These are phyloP conservation scores for Penicillium crustosum DNA, from an alignment of 2,329 filamentous ascomycete species.

Conservation along the genomic window DNA sequence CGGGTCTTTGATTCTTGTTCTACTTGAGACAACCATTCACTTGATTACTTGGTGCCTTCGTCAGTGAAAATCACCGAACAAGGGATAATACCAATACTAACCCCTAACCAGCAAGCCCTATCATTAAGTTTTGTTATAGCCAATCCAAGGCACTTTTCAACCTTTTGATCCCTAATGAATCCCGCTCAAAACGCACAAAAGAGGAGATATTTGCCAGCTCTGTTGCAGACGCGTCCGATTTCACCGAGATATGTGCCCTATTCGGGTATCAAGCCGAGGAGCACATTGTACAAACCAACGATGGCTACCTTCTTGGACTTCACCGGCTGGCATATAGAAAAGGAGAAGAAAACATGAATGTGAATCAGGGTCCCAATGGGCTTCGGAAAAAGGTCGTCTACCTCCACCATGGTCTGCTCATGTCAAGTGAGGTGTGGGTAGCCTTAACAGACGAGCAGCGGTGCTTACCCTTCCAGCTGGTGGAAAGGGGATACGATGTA, in stretches of 20 bases:
- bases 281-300: conserved; percentile 89
- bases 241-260: conserved; percentile 86
- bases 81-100: conserved; percentile 18
- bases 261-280: conserved; percentile 94
- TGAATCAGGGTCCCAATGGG: conserved; percentile 67
- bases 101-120: conserved; percentile 62
- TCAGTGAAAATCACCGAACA: conserved; percentile 47
- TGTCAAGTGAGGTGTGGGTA: conserved; percentile 99
- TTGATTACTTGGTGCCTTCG: conserved; percentile 84
- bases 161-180: conserved; percentile 67
- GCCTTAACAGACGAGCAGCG: conserved; percentile 83
- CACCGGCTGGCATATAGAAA: conserved; percentile 82
- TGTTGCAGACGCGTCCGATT: conserved; percentile 84
- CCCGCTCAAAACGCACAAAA: conserved; percentile 65
- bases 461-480: conserved; percentile 82
- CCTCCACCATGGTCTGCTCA: conserved; percentile 90
- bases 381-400: conserved; percentile 84
- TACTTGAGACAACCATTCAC: conserved; percentile 78
- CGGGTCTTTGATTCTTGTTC: conserved; percentile 77
- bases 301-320: conserved; percentile 88
- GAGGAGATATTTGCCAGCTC: conserved; percentile 71
- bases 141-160: conserved; percentile 83
- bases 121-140: conserved; percentile 80
- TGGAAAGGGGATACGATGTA: conserved; percentile 90
- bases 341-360: conserved; percentile 74